Conservation (phyloP, 2,329 filamentous ascomycete species). For the Plectosphaerella sp. region DNA sequence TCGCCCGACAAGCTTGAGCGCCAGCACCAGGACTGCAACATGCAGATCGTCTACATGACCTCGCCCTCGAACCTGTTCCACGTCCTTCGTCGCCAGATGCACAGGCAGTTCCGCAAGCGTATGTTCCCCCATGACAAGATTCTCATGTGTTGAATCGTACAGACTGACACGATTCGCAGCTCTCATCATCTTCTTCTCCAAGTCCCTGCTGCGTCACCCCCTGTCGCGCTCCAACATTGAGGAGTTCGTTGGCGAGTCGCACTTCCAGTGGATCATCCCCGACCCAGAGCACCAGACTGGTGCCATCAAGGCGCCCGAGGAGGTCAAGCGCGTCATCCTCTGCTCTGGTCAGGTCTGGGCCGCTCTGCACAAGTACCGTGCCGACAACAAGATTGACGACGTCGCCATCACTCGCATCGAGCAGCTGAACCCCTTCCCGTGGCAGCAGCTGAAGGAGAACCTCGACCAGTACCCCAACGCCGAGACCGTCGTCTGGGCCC, state of each 20-base stretch:
- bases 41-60: conserved; percentile 98
- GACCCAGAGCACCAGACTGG: conserved; percentile 79
- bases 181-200: conserved; percentile 97
- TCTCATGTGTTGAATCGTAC: neutral
- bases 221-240: conserved; percentile 84
- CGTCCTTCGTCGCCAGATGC: conserved; percentile 92
- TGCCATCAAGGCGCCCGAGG: conserved; percentile 70
- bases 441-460: conserved; percentile 95
- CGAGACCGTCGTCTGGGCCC: conserved; percentile 93
- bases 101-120: conserved; percentile 99
- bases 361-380: conserved; percentile 85
- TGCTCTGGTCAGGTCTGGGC: conserved; percentile 95
- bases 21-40: conserved; percentile 99
- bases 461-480: conserved; percentile 96
- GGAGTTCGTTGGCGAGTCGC: conserved; percentile 84
- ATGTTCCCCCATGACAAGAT: conserved; percentile 35
- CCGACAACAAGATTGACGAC: conserved; percentile 80
- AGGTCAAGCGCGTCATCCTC: conserved; percentile 91
- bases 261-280: conserved; percentile 95
- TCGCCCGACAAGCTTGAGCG: conserved; percentile 83
- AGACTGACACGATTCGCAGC: conserved; percentile 47
- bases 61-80: conserved; percentile 95
- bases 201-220: conserved; percentile 91
- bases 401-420: conserved; percentile 93
- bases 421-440: conserved; percentile 98